A percentile compares a stretch with the other conserved stretches of the same genome.
These are phyloP conservation scores for Tulasnella calospora DNA, from an alignment of 768 basidiomycete species.

Conservation along the genomic window DNA sequence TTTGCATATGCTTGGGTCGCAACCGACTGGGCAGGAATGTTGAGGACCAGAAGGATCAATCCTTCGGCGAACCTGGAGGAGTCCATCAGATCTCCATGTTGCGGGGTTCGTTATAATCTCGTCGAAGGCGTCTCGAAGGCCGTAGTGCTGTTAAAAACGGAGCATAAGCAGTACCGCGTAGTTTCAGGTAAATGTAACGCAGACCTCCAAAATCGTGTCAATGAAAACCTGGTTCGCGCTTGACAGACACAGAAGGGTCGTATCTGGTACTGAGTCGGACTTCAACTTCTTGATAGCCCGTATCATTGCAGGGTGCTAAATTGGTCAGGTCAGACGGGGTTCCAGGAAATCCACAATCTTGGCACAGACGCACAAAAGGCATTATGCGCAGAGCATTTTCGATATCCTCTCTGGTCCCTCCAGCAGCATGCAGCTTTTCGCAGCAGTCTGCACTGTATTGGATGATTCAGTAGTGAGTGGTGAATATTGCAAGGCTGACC, in stretches of 20 bases:
- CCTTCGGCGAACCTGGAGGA: slow-evolving; percentile 69
- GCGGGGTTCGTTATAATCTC: slow-evolving; percentile 93
- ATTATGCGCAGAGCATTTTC: slow-evolving; percentile 69
- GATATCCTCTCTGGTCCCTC: slow-evolving; percentile 68
- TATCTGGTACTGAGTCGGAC: slow-evolving; percentile 52
- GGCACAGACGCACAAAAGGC: slow-evolving; percentile 66
- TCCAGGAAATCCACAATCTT: not conserved
- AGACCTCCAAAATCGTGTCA: slow-evolving; percentile 76
- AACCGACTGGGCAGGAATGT: slow-evolving; percentile 81
- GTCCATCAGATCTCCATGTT: slow-evolving; percentile 62
- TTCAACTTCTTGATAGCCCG: slow-evolving; percentile 81
- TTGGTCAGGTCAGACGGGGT: not conserved
- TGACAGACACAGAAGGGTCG: slow-evolving; percentile 84
- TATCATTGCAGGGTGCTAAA: slow-evolving; percentile 93
- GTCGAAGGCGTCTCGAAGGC: slow-evolving; percentile 64
- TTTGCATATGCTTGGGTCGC: slow-evolving; percentile 98
- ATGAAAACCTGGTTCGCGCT: slow-evolving; percentile 94
- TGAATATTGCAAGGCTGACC: slow-evolving; percentile 59
- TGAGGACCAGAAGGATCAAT: slow-evolving; percentile 72
- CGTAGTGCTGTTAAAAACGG: slow-evolving; percentile 54
- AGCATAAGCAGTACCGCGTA: not conserved
- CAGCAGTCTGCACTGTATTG: slow-evolving; percentile 58
- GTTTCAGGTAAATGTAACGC: not conserved
- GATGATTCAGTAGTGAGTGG: slow-evolving; percentile 10
- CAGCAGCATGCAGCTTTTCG: slow-evolving; percentile 62